Conservation (phyloP, 2,329 filamentous ascomycete genomes). For the Clonostachys rosea region DNA sequence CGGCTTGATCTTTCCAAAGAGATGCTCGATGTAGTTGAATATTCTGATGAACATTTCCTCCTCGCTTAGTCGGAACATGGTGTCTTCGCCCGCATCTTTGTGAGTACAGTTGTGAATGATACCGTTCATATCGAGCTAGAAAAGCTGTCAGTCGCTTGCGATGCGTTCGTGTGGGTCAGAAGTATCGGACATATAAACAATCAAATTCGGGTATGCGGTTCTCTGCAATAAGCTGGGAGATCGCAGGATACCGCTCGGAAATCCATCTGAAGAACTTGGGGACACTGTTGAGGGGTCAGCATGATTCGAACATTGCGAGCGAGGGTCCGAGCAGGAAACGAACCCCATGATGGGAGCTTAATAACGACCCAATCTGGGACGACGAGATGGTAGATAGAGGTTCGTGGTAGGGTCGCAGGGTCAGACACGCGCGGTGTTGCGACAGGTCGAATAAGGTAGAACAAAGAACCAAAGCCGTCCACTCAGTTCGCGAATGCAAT, state of each 20-base stretch:
- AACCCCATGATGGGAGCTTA: conserved; percentile 5
- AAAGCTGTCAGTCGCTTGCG: conserved; percentile 14
- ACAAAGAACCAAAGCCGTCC: too few relatives aligned
- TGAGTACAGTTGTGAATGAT: conserved; percentile 99
- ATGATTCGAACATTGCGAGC: background rate
- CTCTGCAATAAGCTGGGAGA: conserved; percentile 97
- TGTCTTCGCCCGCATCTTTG: conserved; percentile 82
- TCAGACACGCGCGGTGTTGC: too few relatives aligned
- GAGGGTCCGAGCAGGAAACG: background rate
- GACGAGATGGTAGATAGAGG: too few relatives aligned
- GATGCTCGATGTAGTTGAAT: conserved; percentile 99
- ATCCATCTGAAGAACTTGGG: conserved; percentile 99
- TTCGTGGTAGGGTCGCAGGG: too few relatives aligned
- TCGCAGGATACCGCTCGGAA: conserved; percentile 96
- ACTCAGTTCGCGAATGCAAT: too few relatives aligned
- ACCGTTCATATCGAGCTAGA: conserved; percentile 90
- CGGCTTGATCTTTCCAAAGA: conserved; percentile 98
- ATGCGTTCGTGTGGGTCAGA: conserved; percentile 20
- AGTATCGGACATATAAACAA: conserved; percentile 71
- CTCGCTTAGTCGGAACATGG: conserved; percentile 88
- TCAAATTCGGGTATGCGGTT: conserved; percentile 99
- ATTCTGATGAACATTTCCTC: conserved; percentile 99
- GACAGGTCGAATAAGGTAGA: too few relatives aligned
- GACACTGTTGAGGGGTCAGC: conserved; percentile 36
- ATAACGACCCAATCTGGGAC: too few relatives aligned